Percentiles rank a stretch among this genome's conserved stretches.
These are phyloP conservation scores for Yarrowia deformans DNA, from an alignment of 805 yeast species.

Conservation along the genomic window DNA sequence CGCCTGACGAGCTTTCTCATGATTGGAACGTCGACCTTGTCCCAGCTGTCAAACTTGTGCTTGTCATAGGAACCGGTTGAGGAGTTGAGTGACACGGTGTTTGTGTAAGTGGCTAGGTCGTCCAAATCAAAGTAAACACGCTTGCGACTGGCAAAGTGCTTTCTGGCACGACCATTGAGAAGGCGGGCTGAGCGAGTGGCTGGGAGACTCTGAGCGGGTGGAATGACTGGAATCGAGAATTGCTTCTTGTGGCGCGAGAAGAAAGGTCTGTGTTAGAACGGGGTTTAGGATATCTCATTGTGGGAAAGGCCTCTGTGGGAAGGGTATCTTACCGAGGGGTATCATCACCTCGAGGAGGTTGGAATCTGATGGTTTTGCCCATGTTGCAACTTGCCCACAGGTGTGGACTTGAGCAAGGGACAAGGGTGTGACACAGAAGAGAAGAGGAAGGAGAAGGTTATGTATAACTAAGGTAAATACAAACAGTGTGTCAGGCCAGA, in stretches of 20 bases:
- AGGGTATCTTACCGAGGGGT: slow-evolving; percentile 34
- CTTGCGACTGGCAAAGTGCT: slow-evolving; percentile 45
- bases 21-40: slow-evolving; percentile 2
- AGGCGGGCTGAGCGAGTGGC: not conserved
- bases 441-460: slow-evolving; percentile 10
- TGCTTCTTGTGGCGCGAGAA: slow-evolving; percentile 21
- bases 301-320: not conserved
- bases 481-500: not conserved
- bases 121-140: slow-evolving; percentile 69
- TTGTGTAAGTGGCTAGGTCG: slow-evolving; percentile 51
- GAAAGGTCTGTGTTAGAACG: slow-evolving; percentile 25
- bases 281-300: not conserved
- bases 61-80: slow-evolving; percentile 10
- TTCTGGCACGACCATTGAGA: slow-evolving; percentile 3
- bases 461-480: not conserved
- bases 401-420: slow-evolving; percentile 32
- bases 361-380: slow-evolving; percentile 24
- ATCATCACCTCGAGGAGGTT: slow-evolving; percentile 24
- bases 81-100: slow-evolving; percentile 21
- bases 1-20: slow-evolving; percentile 11
- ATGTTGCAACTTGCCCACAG: slow-evolving; percentile 27
- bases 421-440: slow-evolving; percentile 26
- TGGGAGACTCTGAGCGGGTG: not conserved
- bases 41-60: slow-evolving; percentile 14
- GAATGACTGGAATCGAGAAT: slow-evolving; percentile 14